Base-by-base conservation (phyloP, 768 basidiomycete genomes). In the Tylopilus intermedius region DNA sequence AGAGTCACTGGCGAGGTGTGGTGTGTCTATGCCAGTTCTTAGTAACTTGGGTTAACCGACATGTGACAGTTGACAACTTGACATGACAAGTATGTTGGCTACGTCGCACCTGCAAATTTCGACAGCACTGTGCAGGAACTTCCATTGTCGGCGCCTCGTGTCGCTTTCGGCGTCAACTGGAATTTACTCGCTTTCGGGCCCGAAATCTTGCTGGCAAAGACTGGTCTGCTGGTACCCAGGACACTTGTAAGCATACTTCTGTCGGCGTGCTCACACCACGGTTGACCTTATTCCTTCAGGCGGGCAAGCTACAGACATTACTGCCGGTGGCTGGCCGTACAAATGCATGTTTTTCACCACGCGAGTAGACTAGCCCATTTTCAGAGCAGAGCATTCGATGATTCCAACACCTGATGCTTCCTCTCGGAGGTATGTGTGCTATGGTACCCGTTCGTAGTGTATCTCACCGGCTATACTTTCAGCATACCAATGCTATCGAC, bases 401-500 rank as follows among this genome's bases (percentile, higher is more conserved):
- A 78, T 22, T 56, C 65, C 30, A 81, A 77, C 63, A 78, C 81
- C 0, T 84, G 81, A 8, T 90, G 88, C 70, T 90, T 84, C 70
- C 78, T 90, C 45, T 79, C 88, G 5, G 77, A 87, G 71, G 85
- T 80, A 58, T 54, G 70, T 58, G 35, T 6, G 35, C 24, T 8
- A 21, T 49, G n/a, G 18, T 55, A n/a, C 9, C 3, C 15, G 27
- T 27, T 4, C 13, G 14, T 4, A 0, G 8, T 7, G 4, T 18
- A 7, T 40, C 43, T 5, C 6, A 5, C 33, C 15, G 22, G 29
- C 39, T 63, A 2, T 55, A 61, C 15, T 59, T 43, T 8, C 69
- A 95, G 81, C 93, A 84, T 72, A 77, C 76, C 64, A 95, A 95
- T 59, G 85, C 90, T 37, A 76, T 95, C 63, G 94, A 95, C 61